A percentile compares a stretch with the other conserved stretches of the same genome.
These are phyloP conservation scores for Candida dubliniensis DNA, from an alignment of 1,139 yeast genomes.

Conservation along the genomic window DNA sequence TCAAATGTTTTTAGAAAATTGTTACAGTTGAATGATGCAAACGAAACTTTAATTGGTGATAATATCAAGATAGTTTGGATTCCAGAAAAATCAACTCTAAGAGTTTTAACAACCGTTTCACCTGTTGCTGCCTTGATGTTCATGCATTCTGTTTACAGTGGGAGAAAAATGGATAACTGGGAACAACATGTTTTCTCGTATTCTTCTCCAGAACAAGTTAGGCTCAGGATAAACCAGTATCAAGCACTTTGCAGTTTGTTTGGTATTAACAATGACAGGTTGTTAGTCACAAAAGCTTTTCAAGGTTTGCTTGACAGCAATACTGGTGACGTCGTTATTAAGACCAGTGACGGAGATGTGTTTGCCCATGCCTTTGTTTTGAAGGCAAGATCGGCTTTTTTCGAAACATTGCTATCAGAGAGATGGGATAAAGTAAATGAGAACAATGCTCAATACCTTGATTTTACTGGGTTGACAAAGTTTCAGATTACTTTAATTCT, in stretches of 20 bases:
- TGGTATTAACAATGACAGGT: constrained; percentile 3
- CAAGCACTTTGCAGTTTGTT: constrained; percentile 10
- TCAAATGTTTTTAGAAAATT: constrained; percentile 29
- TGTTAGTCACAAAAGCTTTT: constrained; percentile 11
- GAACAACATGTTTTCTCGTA: constrained; percentile 10
- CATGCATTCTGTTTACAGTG: constrained; percentile 37
- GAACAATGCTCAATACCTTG: constrained; percentile 21
- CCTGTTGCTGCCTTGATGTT: constrained; percentile 31
- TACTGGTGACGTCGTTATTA: constrained; percentile 26
- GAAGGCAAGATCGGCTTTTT: constrained; percentile 58
- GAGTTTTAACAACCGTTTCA: constrained; percentile 19
- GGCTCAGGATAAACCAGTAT: constrained; percentile 11
- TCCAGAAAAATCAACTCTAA: constrained; percentile 18
- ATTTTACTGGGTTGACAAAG: constrained; percentile 45
- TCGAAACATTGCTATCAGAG: constrained; percentile 56
- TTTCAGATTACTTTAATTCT: constrained; percentile 53
- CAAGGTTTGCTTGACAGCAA: constrained; percentile 16
- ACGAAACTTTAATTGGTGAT: constrained; percentile 18
- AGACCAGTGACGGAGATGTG: constrained; percentile 42
- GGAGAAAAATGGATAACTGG: constrained; percentile 19
- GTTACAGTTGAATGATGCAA: constrained; percentile 17
- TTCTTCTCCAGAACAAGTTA: constrained; percentile 11
- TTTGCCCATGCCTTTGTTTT: constrained; percentile 54
- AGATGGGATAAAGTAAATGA: constrained; percentile 47
- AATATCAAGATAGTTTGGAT: constrained; percentile 26